These are phyloP conservation scores for Spiraea crenata DNA, from an alignment of 331 rosid genomes.

Conservation along the genomic window DNA sequence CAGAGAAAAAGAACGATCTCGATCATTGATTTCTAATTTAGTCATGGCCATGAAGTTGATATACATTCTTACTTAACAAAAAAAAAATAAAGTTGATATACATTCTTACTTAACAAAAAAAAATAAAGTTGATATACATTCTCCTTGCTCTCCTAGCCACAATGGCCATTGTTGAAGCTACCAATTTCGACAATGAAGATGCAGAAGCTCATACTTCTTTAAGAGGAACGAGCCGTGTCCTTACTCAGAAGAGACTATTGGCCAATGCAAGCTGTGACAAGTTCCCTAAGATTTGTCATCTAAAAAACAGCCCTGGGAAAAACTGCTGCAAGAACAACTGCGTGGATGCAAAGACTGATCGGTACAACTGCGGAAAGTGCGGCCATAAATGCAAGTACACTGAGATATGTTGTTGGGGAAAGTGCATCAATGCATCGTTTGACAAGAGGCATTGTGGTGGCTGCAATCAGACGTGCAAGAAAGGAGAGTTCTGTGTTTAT, in stretches of 20 bases:
- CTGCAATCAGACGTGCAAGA: conserved; percentile 36
- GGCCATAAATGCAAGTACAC: conserved; percentile 30
- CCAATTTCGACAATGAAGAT: not conserved
- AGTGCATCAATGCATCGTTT: conserved; percentile 20
- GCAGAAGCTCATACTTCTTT: conserved; percentile 6
- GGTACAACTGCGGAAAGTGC: conserved; percentile 30
- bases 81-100: conserved; percentile 23
- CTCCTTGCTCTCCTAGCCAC: conserved; percentile 16
- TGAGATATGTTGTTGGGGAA: conserved; percentile 37
- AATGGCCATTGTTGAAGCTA: conserved; percentile 19
- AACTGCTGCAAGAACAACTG: conserved; percentile 38
- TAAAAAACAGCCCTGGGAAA: conserved; percentile 25
- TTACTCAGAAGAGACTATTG: not conserved
- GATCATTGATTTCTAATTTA: not conserved
- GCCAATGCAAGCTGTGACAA: conserved; percentile 22
- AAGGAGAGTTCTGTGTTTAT: conserved; percentile 25
- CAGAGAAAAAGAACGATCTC: not conserved
- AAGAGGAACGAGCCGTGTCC: conserved; percentile 24
- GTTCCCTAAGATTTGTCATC: conserved; percentile 33
- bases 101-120: too few species aligned
- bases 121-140: conserved; percentile 20
- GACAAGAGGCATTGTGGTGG: conserved; percentile 32
- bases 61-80: too few species aligned
- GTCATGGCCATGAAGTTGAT: conserved; percentile 24
- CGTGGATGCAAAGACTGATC: conserved; percentile 26